These are phyloP conservation scores for Melanogaster broomeanus DNA, from an alignment of 768 basidiomycete species.

Conservation along the genomic window DNA sequence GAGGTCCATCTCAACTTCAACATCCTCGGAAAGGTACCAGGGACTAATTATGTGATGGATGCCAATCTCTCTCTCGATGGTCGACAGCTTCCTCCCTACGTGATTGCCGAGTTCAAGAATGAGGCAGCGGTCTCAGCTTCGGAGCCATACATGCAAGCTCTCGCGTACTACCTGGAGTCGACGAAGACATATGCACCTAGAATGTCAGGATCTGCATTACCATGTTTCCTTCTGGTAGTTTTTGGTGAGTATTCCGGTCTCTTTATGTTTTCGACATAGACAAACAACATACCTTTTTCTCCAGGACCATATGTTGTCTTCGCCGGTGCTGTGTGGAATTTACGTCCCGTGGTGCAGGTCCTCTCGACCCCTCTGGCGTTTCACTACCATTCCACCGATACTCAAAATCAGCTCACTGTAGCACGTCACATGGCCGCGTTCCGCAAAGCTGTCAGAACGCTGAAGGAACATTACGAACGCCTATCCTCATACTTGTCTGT, in stretches of 20 bases:
- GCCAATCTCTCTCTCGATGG: slow-evolving; percentile 9
- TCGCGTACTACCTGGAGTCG: slow-evolving; percentile 20
- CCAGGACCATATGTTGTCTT: slow-evolving; percentile 30
- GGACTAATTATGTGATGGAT: slow-evolving; percentile 12
- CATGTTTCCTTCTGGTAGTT: slow-evolving; percentile 26
- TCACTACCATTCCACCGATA: slow-evolving; percentile 22
- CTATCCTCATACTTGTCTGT: too few relatives aligned
- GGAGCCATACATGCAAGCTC: slow-evolving; percentile 29
- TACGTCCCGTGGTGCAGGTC: slow-evolving; percentile 22
- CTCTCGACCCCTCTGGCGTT: slow-evolving; percentile 27
- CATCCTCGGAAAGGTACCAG: neutral
- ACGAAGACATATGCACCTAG: slow-evolving; percentile 7
- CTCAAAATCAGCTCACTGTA: neutral
- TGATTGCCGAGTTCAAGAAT: slow-evolving; percentile 22
- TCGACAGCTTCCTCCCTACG: slow-evolving; percentile 3
- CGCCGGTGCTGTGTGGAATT: slow-evolving; percentile 27
- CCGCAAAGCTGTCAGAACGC: slow-evolving; percentile 17
- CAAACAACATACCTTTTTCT: too few relatives aligned
- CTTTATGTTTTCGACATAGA: too few relatives aligned
- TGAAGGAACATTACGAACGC: slow-evolving; percentile 26
- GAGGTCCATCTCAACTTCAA: neutral
- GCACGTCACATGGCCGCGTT: slow-evolving; percentile 30
- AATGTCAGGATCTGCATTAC: slow-evolving; percentile 18
- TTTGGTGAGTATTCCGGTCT: slow-evolving; percentile 29
- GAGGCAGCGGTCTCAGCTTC: slow-evolving; percentile 16